Base-by-base conservation (phyloP, 352 stramenopile genomes). In the Pythium guiyangense region DNA sequence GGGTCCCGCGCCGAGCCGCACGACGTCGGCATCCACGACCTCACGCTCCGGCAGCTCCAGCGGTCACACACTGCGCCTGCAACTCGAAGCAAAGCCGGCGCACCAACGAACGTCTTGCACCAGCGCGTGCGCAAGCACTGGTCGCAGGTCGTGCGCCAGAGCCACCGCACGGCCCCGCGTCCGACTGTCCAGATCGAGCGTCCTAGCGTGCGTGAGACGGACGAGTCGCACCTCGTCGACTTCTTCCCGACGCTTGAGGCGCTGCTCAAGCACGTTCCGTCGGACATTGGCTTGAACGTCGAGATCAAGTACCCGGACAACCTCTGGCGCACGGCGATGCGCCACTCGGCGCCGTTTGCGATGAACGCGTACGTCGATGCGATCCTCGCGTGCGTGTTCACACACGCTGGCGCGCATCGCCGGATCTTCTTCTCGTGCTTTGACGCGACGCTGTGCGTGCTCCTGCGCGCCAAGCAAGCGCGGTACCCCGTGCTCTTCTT, bases 341-440 rank as follows among this genome's bases (percentile, higher is more conserved):
- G 78, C 15, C 71, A 57, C 31, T 71, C 73, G 18, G 65, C 67
- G 18, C 63, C 69, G 49, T 93, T 93, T 35, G 77, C 76, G 22
- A 79, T 92, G 57, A 90, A 93, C 55, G 70, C 61, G 34, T 93
- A 93, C 62, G 49, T 93, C 6, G 81, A 93, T 49, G 58, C 42
- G 52, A 80, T 93, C n/a, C 64, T 93, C 0, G 53, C 75, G 47
- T 89, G 76, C 43, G 79, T 93, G 20, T 90, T 91, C 44, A 70
- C 85, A 47, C 67, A 79, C 49, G 79, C 78, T 8, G 73, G 74
- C 20, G 27, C 29, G n/a, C 60, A 68, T 17, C 80, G 79, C 34
- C 71, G 77, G 34, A 78, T 93, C 27, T 89, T 91, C 62, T 92
- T 93, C 55, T 93, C 84, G 54, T 90, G 84, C 67, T 93, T 93